Percentiles rank a stretch among this genome's conserved stretches.
These are phyloP conservation scores for Linum usitatissimum DNA, from an alignment of 345 rosid species.

Conservation along the genomic window DNA sequence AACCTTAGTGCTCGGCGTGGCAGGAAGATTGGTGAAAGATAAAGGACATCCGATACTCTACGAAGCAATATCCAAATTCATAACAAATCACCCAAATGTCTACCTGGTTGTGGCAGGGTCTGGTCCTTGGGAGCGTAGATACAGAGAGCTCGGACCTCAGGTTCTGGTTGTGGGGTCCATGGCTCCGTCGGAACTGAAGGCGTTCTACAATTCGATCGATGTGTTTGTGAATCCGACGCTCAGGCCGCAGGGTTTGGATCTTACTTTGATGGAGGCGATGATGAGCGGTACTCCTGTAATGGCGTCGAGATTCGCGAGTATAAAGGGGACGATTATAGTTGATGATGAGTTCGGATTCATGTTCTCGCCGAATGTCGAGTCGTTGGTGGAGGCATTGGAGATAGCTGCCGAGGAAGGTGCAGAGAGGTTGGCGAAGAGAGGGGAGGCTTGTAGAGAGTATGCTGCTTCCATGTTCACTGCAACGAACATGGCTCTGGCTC, in stretches of 20 bases:
- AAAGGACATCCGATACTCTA: slow-evolving; percentile 71
- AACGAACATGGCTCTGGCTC: slow-evolving; percentile 80
- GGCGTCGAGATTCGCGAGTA: slow-evolving; percentile 85
- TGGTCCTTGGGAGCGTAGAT: slow-evolving; percentile 82
- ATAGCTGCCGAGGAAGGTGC: slow-evolving; percentile 52
- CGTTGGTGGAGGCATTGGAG: slow-evolving; percentile 47
- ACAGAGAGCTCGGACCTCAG: slow-evolving; percentile 48
- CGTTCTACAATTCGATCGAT: slow-evolving; percentile 69
- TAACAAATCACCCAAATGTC: slow-evolving; percentile 28
- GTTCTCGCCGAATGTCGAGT: slow-evolving; percentile 83
- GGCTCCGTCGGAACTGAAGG: slow-evolving; percentile 48
- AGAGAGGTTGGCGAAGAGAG: slow-evolving; percentile 54
- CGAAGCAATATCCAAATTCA: slow-evolving; percentile 49
- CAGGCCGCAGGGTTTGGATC: slow-evolving; percentile 98
- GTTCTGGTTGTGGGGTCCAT: slow-evolving; percentile 64
- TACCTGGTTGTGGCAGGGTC: slow-evolving; percentile 68
- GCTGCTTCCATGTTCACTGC: slow-evolving; percentile 81
- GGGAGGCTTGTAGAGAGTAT: slow-evolving; percentile 50
- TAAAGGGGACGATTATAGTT: slow-evolving; percentile 72
- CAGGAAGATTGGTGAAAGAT: slow-evolving; percentile 84
- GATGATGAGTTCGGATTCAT: slow-evolving; percentile 74
- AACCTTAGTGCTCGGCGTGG: slow-evolving; percentile 57
- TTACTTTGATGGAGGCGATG: slow-evolving; percentile 68
- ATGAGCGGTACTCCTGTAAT: slow-evolving; percentile 79
- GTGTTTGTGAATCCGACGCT: slow-evolving; percentile 78